phyloP scores from a whole-genome alignment of 2,329 filamentous ascomycete genomes.

The Claviceps quebecensis region DNA sequence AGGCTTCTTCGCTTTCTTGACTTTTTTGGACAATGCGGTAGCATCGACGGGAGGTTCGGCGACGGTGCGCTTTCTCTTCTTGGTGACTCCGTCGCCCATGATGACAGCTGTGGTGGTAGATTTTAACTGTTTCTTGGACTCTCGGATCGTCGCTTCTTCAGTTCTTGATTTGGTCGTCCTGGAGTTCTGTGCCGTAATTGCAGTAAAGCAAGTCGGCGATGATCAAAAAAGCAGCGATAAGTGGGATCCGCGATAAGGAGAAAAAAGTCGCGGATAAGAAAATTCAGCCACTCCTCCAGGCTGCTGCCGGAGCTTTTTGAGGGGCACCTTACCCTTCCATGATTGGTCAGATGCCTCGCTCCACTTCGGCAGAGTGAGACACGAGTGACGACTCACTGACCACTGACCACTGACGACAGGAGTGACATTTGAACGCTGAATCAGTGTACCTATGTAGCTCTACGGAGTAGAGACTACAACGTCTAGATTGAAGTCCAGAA shows the following conservation, averaged over 20 bases:
- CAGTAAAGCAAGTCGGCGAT: background rate
- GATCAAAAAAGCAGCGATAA: conserved; percentile 4
- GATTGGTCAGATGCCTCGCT: no score
- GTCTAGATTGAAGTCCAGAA: no score
- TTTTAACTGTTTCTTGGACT: background rate
- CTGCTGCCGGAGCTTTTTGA: no score
- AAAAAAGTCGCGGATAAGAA: conserved; percentile 7
- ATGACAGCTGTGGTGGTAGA: conserved; percentile 3
- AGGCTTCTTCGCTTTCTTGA: conserved; percentile 29
- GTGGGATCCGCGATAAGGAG: conserved; percentile 6
- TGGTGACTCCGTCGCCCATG: conserved; percentile 24
- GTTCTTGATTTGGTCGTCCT: background rate
- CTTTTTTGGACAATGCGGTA: conserved; percentile 17
- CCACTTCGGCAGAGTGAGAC: no score
- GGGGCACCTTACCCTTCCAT: no score
- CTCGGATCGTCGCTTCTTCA: background rate
- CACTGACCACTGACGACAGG: no score
- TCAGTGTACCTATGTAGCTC: no score
- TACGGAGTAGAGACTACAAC: no score
- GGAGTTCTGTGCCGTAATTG: no score
- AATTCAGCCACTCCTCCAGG: no score
- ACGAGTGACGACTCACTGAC: no score
- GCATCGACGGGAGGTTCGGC: conserved; percentile 15
- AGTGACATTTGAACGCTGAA: no score
- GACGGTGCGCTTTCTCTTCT: conserved; percentile 31